phyloP scores from a whole-genome alignment of 768 basidiomycete genomes.

The Paxillus involutus region DNA sequence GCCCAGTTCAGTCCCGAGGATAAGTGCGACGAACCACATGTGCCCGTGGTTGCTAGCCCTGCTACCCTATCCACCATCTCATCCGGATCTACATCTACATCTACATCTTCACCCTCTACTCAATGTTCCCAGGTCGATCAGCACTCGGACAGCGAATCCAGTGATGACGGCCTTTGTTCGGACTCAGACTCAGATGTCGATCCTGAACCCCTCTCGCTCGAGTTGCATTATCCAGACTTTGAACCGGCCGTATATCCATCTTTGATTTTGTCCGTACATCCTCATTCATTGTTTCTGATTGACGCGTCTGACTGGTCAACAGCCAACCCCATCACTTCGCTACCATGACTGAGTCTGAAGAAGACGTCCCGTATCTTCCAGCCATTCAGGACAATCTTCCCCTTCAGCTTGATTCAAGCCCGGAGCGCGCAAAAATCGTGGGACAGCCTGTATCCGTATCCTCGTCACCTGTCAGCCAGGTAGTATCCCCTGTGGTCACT shows the following conservation, averaged over 20 bases:
- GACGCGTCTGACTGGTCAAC: constrained; percentile 11
- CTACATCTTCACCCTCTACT: constrained; percentile 23
- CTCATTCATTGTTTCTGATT: background rate
- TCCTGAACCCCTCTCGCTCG: constrained; percentile 17
- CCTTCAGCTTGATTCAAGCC: constrained; percentile 1
- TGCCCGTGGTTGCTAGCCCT: constrained; percentile 16
- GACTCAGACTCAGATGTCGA: constrained; percentile 35
- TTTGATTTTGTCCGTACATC: constrained; percentile 24
- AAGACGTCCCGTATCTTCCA: constrained; percentile 16
- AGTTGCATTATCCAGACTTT: constrained; percentile 10
- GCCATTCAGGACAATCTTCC: constrained; percentile 2
- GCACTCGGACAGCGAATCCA: constrained; percentile 20
- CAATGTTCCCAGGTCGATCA: constrained; percentile 9
- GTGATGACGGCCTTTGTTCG: constrained; percentile 21
- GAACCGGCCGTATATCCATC: constrained; percentile 11
- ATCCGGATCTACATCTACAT: constrained; percentile 28
- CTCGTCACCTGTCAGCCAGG: background rate
- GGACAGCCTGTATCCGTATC: background rate
- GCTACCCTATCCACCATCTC: constrained; percentile 26
- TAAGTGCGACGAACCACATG: constrained; percentile 27
- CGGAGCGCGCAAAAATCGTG: background rate
- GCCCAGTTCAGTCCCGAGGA: constrained; percentile 35
- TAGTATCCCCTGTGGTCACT: background rate
- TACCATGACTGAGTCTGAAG: background rate
- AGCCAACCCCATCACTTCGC: constrained; percentile 18